phyloP scores from a whole-genome alignment of 169 alveolate genomes.

The Eimeria maxima region DNA sequence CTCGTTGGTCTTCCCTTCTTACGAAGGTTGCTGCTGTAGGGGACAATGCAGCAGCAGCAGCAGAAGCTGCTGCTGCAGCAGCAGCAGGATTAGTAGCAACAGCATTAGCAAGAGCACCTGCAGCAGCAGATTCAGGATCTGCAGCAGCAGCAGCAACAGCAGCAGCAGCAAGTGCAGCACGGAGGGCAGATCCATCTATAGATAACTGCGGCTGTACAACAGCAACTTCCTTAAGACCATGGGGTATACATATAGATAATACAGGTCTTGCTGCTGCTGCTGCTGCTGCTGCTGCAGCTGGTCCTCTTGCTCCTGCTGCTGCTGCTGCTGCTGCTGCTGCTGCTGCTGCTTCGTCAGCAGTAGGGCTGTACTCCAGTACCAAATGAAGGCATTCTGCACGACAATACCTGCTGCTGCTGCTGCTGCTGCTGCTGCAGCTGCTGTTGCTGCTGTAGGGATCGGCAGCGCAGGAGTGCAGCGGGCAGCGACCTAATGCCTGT shows the following conservation, averaged over 20 bases:
- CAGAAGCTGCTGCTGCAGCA: too few species aligned
- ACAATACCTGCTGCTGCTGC: conserved; percentile 38
- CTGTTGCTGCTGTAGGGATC: too few species aligned
- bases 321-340: conserved; percentile 50
- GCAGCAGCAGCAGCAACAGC: too few species aligned
- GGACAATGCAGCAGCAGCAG: too few species aligned
- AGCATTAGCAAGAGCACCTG: too few species aligned
- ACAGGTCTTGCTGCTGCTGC: not conserved
- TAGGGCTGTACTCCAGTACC: not conserved
- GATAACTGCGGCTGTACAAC: conserved; percentile 34
- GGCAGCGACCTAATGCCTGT: conserved; percentile 23
- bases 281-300: not conserved
- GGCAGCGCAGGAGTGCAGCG: not conserved
- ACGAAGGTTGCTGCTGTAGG: conserved; percentile 2
- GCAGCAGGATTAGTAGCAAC: too few species aligned
- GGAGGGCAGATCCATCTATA: not conserved
- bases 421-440: conserved; percentile 48
- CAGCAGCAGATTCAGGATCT: too few species aligned
- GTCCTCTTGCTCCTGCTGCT: too few species aligned
- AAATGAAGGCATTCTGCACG: not conserved
- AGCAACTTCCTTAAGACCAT: not conserved
- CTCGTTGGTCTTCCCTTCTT: not conserved
- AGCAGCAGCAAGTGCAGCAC: too few species aligned
- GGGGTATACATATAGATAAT: not conserved
- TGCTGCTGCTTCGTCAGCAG: not conserved